Percentiles rank a stretch among this genome's conserved stretches.
These are phyloP conservation scores for Chamaecyparis obtusa DNA, from an alignment of 75 land plant genomes.

Conservation along the genomic window DNA sequence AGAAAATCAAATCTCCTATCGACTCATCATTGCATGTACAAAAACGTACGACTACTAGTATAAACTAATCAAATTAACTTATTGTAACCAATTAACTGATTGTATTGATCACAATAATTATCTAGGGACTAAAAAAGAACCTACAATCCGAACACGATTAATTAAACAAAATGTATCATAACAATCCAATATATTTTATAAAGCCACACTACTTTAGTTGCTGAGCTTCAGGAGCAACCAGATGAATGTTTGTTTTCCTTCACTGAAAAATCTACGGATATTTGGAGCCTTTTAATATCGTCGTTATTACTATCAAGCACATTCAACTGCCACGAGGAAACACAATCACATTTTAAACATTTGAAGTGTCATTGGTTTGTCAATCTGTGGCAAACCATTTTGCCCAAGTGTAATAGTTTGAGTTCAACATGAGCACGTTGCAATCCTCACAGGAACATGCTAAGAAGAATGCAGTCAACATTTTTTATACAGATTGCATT, in stretches of 20 bases:
- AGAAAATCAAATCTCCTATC: too few relatives aligned
- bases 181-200: not conserved
- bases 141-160: too few relatives aligned
- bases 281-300: not conserved
- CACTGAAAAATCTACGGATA: not conserved
- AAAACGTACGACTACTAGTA: too few relatives aligned
- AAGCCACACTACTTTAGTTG: not conserved
- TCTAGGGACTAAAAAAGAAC: too few relatives aligned
- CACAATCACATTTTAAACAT: not conserved
- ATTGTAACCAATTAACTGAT: too few relatives aligned
- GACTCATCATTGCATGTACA: too few relatives aligned
- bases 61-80: too few relatives aligned
- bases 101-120: too few relatives aligned
- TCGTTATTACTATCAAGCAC: not conserved
- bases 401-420: not conserved
- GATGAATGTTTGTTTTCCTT: not conserved
- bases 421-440: not conserved
- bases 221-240: not conserved
- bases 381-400: not conserved
- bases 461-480: not conserved
- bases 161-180: too few relatives aligned
- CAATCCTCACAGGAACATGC: not conserved
- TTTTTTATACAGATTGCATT: not conserved
- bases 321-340: not conserved
- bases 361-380: not conserved